Percentiles rank a stretch among this genome's conserved stretches.
Conservation (phyloP, 345 rosid genomes). For the Arabidopsis arenosa region DNA sequence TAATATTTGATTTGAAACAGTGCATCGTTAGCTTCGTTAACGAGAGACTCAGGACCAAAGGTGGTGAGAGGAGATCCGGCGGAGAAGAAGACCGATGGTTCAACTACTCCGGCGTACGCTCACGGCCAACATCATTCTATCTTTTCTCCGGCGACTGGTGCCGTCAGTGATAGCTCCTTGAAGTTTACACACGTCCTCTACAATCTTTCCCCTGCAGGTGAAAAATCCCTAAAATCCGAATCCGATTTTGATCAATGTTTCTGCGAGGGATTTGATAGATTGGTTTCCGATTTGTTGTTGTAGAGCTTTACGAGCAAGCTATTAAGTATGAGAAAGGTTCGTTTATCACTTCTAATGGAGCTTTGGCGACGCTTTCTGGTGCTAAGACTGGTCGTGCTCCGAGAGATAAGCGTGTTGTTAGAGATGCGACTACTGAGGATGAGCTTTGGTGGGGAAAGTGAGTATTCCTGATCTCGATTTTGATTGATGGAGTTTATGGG, state of each 20-base stretch:
- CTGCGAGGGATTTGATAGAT: background rate
- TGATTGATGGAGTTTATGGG: background rate
- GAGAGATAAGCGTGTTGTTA: constrained; percentile 92
- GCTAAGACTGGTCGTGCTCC: constrained; percentile 97
- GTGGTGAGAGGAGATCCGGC: constrained; percentile 90
- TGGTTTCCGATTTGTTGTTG: background rate
- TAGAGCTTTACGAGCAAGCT: constrained; percentile 96
- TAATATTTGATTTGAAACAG: constrained; percentile 44
- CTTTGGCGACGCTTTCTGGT: constrained; percentile 93
- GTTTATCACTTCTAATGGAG: constrained; percentile 82
- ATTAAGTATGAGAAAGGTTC: constrained; percentile 89
- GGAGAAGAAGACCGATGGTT: constrained; percentile 53
- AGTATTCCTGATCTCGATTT: constrained; percentile 42
- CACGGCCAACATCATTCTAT: constrained; percentile 50
- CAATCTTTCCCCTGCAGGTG: constrained; percentile 96
- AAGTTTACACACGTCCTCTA: constrained; percentile 94
- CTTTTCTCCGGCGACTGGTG: constrained; percentile 60
- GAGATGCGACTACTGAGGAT: constrained; percentile 64
- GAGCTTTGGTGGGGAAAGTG: constrained; percentile 99
- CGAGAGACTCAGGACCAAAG: constrained; percentile 90
- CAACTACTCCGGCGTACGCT: constrained; percentile 48
- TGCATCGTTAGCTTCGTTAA: constrained; percentile 93
- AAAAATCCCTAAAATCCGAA: background rate
- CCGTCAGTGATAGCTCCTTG: constrained; percentile 82
- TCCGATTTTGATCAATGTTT: background rate